Evolutionary conservation across 2,329 filamentous ascomycete species (phyloP).

Genomic region (Penicillium glabrum): DNA sequence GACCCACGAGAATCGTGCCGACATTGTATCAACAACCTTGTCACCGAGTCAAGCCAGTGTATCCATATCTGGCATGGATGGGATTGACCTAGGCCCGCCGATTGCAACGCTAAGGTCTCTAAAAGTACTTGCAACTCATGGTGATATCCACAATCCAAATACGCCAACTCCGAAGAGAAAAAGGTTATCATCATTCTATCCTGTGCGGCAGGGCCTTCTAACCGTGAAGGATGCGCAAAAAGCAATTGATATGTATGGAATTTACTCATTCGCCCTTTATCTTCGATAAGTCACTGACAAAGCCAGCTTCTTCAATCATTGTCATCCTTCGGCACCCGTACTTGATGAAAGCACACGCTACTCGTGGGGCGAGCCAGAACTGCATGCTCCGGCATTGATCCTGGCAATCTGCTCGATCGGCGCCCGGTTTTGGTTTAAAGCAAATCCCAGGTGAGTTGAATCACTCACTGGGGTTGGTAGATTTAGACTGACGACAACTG

Average conservation of each 20-base stretch:
- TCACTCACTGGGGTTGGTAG: too few species aligned
- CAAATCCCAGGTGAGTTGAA: constrained; percentile 1
- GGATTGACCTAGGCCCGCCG: constrained; percentile 18
- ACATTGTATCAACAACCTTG: background rate
- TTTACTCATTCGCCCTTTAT: background rate
- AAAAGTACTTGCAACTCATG: constrained; percentile 10
- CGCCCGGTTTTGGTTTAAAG: constrained; percentile 15
- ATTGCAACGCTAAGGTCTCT: constrained; percentile 23
- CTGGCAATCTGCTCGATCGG: constrained; percentile 22
- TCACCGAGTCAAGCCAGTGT: background rate
- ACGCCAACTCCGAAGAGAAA: background rate
- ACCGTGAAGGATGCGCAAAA: background rate
- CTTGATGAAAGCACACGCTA: constrained; percentile 10
- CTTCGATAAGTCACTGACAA: background rate
- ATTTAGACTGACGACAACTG: background rate
- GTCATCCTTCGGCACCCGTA: constrained; percentile 17
- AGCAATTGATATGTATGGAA: constrained; percentile 5
- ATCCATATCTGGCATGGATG: constrained; percentile 13
- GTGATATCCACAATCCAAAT: background rate
- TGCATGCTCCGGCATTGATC: constrained; percentile 12
- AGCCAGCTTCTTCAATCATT: constrained; percentile 21
- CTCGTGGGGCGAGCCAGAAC: constrained; percentile 5
- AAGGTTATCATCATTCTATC: background rate
- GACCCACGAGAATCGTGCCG: background rate
- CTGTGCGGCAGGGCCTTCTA: constrained; percentile 5